Base-by-base conservation (phyloP, 768 basidiomycete species). In the Lactifluus hygrophoroides region DNA sequence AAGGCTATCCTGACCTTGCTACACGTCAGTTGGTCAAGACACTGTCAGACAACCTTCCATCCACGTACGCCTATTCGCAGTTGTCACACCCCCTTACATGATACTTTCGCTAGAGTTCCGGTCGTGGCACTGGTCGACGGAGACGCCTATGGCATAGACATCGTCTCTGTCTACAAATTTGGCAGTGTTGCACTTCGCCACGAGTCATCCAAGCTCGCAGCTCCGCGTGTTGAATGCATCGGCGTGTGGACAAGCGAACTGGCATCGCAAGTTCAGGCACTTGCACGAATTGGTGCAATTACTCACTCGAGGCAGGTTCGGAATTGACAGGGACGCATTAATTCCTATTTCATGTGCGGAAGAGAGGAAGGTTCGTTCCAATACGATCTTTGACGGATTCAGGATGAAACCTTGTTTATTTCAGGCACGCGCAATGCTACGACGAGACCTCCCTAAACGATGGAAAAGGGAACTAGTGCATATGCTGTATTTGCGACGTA, bases 1-100 rank as follows among this genome's bases (percentile, higher is more conserved):
- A 96, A 69, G 96, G 96, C 3, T 98, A 95, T 71, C 96, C 96
- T 0, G 96, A 99, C 68, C 72, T 96, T 4, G 87, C 93, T 3
- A 95, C 96, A 0, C 80, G 93, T 7, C 85, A 94, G 63, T 77
- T 98, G 7, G 80, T 94, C 45, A 83, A 83, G 57, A 81, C 79
- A 0, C 75, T 98, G 3, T 79, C 86, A 1, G 78, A 84, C 38
- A 78, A 80, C 34, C 77, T 92, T 19, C 85, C 86, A 3, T 45
- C 70, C 42, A 72, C 71, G 92, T 90, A 68, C 64, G 73, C 67
- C 27, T 45, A 46, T 17, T 53, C 17, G 37, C 16, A 14, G 8
- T 32, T 32, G n/a, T n/a, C 10, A 11, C 23, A 23, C 42, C 13
- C 13, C 45, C 32, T 27, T 28, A 8, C n/a, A 16, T 27, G 9